Base-by-base conservation (phyloP, 2,329 filamentous ascomycete genomes). In the Stemphylium lycopersici region DNA sequence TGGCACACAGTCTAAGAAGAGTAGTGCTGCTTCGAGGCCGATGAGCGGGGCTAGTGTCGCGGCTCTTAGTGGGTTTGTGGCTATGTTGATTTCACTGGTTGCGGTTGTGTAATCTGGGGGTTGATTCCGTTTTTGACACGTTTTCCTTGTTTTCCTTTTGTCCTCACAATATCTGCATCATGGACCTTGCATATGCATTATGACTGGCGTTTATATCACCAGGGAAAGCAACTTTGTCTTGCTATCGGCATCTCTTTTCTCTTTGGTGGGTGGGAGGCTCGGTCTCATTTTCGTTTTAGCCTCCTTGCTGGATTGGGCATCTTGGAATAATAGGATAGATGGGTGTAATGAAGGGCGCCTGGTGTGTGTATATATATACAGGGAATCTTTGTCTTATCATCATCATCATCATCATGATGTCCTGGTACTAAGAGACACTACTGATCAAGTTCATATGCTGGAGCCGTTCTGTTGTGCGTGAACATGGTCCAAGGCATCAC, bases 1-100 rank as follows among this genome's bases (percentile, higher is more conserved):
- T 33, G 63, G 61, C 26, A 62, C 61, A 13, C 65, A 66, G 38
- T 63, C 62, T 41, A 56, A 65, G 55, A 71, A 70, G 56, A 71
- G 67, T 53, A 71, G 55, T 48, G 61, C 62, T 29, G 58, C 61
- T 52, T 56, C 59, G 38, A 50, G 57, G 22, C 57, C 37, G 20
- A 39, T 48, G 11, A 36, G 48, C 16, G 52, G 61, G 10, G 47
- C 57, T 32, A 48, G 43, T 44, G 56, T 55, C 11, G 62, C 62
- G 12, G 48, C 58, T n/a, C 36, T 38, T 6, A 50, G 55, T 18
- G 50, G 56, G 20, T 33, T 59, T 7, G 16, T 63, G 12, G 59
- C 62, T 8, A 63, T 63, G 41, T n/a, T 58, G 34, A 31, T 50
- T 15, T 48, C 56, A 1, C 16, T 44, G 8, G 22, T 47, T 29